Base-by-base conservation (phyloP, 176 grass and related monocot genomes). In the Avena insularis region DNA sequence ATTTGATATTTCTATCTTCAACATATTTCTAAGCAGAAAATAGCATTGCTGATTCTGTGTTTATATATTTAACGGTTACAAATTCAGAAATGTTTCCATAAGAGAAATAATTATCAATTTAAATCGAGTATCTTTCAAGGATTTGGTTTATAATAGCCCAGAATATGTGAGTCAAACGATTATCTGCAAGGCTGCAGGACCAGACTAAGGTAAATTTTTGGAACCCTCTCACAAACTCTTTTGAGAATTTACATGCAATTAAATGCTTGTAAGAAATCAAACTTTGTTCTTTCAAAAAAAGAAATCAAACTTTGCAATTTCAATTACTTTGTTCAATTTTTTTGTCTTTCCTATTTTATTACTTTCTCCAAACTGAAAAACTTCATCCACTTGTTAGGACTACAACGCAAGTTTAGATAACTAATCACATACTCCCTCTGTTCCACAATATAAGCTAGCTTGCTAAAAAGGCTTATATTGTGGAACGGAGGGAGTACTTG, bases 81-180 rank as follows among this genome's bases (percentile, higher is more conserved):
- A 61, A 79, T 79, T 43, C 56, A 45, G 35, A 61, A 46, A 40
- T 62, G 57, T 46, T 62, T 25, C 36, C 40, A 9, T 25, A 79
- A 43, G 35, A 45, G 43, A 61, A 62, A 62, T 23, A 7, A 61
- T 25, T 38, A 20, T 57, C 36, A 13, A 7, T 45, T 79, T 25
- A 16, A 27, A 61, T 79, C 12, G 58, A 79, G 54, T 60, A 60
- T 79, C 77, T 60, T 78, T n/a, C 19, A 79, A 51, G 46, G 21
- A 75, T 14, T 75, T 75, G 46, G 54, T 58, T 78, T 79, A 75
- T 50, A 6, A 43, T 60, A 79, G 77, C 35, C 35, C 19, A 21
- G 19, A 79, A 12, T 21, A 58, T 11, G 54, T 6, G 54, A 38
- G 53, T 38, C 9, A 57, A 78, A 57, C 19, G 0, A 40, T 14